Percentiles rank a stretch among this genome's conserved stretches.
Conservation (phyloP, 2,329 filamentous ascomycete genomes). For the Fusarium udum region DNA sequence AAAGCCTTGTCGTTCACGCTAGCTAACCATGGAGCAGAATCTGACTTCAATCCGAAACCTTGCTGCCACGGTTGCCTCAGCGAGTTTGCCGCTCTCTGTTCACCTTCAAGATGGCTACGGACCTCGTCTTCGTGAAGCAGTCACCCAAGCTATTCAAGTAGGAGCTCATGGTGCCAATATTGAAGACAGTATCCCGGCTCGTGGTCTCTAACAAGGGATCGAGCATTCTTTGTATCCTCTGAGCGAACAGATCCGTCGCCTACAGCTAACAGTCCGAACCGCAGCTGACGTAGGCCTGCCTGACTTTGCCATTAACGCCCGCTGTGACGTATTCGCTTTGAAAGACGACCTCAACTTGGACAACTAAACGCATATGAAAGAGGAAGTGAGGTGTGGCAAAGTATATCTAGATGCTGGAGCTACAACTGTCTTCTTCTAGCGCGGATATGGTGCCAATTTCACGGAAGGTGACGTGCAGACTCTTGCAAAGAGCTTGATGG, state of each 20-base stretch:
- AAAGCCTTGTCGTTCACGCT: slow-evolving; percentile 45
- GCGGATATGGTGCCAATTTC: neutral
- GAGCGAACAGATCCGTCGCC: neutral
- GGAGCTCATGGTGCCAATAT: neutral
- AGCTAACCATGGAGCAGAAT: neutral
- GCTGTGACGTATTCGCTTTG: neutral
- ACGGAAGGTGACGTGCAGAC: neutral
- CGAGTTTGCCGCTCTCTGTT: neutral
- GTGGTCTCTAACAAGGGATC: neutral
- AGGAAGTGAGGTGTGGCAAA: neutral
- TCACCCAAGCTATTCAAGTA: neutral
- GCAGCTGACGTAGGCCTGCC: neutral
- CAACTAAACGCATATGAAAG: neutral
- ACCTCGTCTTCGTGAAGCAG: neutral
- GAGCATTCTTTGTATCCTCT: neutral
- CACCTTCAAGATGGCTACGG: neutral
- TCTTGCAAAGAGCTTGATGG: neutral
- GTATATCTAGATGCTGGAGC: neutral
- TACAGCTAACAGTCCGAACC: neutral
- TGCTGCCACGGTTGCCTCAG: neutral
- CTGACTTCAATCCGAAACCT: neutral
- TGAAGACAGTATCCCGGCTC: neutral
- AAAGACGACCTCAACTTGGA: neutral
- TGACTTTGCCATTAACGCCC: neutral
- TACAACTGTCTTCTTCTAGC: neutral